Evolutionary conservation across 1,284 basidiomycete species (phyloP).

Genomic region (Rhodotorula mucilaginosa): DNA sequence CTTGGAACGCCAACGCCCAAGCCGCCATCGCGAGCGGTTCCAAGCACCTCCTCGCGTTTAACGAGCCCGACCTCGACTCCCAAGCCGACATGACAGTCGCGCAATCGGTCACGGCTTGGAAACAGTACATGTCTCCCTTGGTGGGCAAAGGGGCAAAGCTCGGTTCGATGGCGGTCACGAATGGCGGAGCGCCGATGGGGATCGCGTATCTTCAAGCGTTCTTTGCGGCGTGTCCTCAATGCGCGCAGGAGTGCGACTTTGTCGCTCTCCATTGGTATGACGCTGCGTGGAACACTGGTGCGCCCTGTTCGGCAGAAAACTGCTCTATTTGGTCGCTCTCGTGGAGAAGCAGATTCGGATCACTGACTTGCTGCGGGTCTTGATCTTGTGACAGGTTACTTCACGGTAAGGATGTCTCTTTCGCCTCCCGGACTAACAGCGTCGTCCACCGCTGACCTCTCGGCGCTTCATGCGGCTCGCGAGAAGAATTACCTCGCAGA

Average conservation of each 20-base stretch:
- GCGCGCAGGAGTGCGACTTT: constrained; percentile 18
- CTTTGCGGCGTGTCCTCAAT: constrained; percentile 20
- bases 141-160: constrained; percentile 23
- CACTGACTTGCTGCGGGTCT: too few species aligned
- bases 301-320: too few species aligned
- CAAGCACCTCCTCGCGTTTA: constrained; percentile 17
- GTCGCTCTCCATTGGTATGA: constrained; percentile 30
- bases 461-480: too few species aligned
- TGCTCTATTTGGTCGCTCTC: too few species aligned
- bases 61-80: constrained; percentile 36
- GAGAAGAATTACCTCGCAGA: constrained; percentile 16
- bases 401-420: not conserved
- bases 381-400: not conserved
- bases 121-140: constrained; percentile 36
- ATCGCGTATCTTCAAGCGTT: constrained; percentile 24
- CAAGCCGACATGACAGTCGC: constrained; percentile 34
- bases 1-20: constrained; percentile 2
- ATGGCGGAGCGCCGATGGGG: constrained; percentile 28
- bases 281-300: constrained; percentile 7
- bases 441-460: not conserved
- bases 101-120: constrained; percentile 28
- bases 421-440: not conserved
- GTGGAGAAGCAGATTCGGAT: too few species aligned
- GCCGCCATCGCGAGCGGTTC: constrained; percentile 1
- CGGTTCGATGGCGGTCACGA: constrained; percentile 39